Evolutionary conservation across 1,284 basidiomycete species (phyloP).

Genomic region (Ustilago tritici): DNA sequence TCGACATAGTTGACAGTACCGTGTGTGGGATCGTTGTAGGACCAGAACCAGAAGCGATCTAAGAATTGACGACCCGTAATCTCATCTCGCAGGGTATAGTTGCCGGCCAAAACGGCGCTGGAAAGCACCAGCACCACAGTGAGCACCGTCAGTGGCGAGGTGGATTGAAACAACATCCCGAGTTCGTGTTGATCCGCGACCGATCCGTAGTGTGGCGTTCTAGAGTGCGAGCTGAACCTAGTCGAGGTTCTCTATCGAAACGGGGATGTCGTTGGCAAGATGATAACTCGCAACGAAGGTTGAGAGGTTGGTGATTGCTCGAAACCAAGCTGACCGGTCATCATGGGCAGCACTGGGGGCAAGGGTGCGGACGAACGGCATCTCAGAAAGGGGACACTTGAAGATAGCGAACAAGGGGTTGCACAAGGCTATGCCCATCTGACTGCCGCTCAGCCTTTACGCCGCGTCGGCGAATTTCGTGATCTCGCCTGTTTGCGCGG

Average conservation of each 20-base stretch:
- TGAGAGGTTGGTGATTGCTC: neutral
- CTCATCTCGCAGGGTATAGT: conserved; percentile 51
- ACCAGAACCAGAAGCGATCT: conserved; percentile 53
- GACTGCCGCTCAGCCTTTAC: neutral
- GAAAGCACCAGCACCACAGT: conserved; percentile 13
- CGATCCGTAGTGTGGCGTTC: neutral
- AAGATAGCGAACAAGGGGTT: conserved; percentile 18
- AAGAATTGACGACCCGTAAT: conserved; percentile 49
- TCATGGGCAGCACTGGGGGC: neutral
- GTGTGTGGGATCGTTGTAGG: conserved; percentile 46
- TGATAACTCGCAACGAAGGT: neutral
- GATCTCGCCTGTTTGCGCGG: neutral
- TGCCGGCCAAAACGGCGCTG: conserved; percentile 21
- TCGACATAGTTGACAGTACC: conserved; percentile 55
- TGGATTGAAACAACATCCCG: neutral
- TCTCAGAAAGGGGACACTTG: conserved; percentile 11
- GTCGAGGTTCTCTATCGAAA: conserved; percentile 14
- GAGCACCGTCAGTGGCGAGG: conserved; percentile 9
- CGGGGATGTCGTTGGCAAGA: neutral
- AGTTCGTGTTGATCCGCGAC: neutral
- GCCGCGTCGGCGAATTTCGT: conserved; percentile 1
- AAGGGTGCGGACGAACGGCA: conserved; percentile 11
- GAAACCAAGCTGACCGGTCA: neutral
- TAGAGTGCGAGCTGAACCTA: conserved; percentile 4
- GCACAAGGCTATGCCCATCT: conserved; percentile 1